phyloP scores from a whole-genome alignment of 148 eudicot genomes.

The Vaccinium darrowii region DNA sequence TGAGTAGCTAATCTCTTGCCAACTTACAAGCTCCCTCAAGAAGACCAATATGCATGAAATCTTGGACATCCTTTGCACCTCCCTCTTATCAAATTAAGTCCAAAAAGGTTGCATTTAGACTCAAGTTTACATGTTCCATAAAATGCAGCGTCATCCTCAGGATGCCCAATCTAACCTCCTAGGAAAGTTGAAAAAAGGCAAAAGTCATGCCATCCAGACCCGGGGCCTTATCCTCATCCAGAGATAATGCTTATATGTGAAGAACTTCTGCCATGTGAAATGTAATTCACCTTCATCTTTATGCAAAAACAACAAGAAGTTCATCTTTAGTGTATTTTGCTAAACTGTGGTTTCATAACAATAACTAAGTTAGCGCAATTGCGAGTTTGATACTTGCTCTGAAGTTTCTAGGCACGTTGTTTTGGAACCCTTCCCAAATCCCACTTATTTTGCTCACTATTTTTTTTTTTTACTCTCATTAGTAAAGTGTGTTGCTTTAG shows the following conservation, averaged over 20 bases:
- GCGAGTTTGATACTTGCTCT: neutral
- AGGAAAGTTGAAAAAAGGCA: neutral
- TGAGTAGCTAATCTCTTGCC: neutral
- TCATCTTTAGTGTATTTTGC: neutral
- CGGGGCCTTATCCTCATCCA: neutral
- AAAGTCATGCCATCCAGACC: neutral
- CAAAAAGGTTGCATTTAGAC: neutral
- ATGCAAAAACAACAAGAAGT: neutral
- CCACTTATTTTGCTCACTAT: neutral
- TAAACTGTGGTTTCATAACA: neutral
- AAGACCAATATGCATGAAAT: neutral
- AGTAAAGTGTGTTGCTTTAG: neutral
- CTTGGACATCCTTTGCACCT: neutral
- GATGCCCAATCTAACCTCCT: neutral
- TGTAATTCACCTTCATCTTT: neutral
- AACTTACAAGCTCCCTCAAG: neutral
- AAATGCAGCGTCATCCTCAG: neutral
- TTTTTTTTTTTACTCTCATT: conserved; percentile 1
- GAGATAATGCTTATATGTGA: neutral
- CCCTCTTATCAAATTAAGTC: neutral
- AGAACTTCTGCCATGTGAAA: neutral
- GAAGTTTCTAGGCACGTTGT: neutral
- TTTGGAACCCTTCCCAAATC: neutral
- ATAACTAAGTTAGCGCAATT: neutral
- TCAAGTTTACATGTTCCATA: neutral